Conservation (phyloP, 1,284 basidiomycete species). For the Trichosporon inkin region DNA sequence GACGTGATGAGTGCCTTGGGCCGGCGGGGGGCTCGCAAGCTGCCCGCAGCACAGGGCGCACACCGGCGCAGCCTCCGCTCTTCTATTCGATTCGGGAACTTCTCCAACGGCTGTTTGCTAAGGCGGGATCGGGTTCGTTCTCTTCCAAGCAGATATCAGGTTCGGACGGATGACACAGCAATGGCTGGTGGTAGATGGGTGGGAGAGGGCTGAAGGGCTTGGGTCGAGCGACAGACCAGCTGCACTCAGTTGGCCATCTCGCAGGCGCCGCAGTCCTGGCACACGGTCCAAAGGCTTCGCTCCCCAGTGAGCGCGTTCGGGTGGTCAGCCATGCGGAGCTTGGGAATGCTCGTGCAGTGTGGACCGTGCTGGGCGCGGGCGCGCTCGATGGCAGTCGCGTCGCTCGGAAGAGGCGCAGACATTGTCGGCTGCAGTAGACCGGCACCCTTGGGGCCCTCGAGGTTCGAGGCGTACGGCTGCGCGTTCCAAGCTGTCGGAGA, state of each 20-base stretch:
- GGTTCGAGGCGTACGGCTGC: slow-evolving; percentile 42
- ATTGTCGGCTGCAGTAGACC: slow-evolving; percentile 43
- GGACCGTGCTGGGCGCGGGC: slow-evolving; percentile 45
- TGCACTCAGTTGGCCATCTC: slow-evolving; percentile 27
- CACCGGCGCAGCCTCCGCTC: slow-evolving; percentile 5
- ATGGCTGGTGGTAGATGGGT: not conserved
- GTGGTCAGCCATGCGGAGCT: slow-evolving; percentile 43
- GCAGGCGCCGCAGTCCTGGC: slow-evolving; percentile 45
- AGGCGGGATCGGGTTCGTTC: not conserved
- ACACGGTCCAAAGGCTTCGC: slow-evolving; percentile 45
- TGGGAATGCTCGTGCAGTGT: slow-evolving; percentile 46
- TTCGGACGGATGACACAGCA: not conserved
- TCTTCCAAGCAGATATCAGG: not conserved
- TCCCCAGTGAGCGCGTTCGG: slow-evolving; percentile 41
- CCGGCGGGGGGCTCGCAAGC: slow-evolving; percentile 5
- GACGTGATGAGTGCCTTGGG: not conserved
- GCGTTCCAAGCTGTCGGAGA: slow-evolving; percentile 27
- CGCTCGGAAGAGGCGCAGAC: slow-evolving; percentile 23
- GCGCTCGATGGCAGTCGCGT: slow-evolving; percentile 36
- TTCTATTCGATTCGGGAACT: not conserved
- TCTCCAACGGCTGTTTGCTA: not conserved
- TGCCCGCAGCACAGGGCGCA: slow-evolving; percentile 6
- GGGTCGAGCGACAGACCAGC: not conserved
- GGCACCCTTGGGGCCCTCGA: slow-evolving; percentile 29
- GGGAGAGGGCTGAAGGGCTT: not conserved